These are phyloP conservation scores for Globisporangium echinulatum DNA, from an alignment of 352 stramenopile genomes.

Conservation along the genomic window DNA sequence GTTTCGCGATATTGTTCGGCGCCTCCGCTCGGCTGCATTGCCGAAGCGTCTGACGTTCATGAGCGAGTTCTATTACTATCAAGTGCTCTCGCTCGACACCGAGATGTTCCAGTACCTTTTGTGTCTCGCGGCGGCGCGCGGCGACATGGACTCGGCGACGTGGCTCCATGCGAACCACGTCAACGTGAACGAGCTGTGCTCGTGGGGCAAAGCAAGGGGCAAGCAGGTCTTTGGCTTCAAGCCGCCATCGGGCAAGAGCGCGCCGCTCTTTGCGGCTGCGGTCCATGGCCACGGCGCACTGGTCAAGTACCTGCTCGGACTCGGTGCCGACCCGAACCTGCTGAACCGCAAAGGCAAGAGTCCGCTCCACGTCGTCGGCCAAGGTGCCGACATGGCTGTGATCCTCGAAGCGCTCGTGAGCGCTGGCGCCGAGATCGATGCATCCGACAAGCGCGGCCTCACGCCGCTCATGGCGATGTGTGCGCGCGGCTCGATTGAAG, in stretches of 20 bases:
- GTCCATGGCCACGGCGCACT: conserved; percentile 49
- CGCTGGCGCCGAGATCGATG: conserved; percentile 51
- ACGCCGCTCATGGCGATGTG: conserved; percentile 84
- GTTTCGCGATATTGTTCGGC: conserved; percentile 68
- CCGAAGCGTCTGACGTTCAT: conserved; percentile 82
- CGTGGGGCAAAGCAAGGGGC: conserved; percentile 66
- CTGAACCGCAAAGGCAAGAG: conserved; percentile 51
- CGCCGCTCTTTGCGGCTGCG: conserved; percentile 57
- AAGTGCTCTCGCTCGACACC: conserved; percentile 60
- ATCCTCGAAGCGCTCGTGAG: conserved; percentile 63
- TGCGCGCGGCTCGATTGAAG: conserved; percentile 49
- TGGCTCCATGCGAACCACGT: conserved; percentile 48
- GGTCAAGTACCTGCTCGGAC: conserved; percentile 57
- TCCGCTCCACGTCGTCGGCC: conserved; percentile 60
- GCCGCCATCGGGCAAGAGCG: conserved; percentile 43
- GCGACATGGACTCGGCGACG: conserved; percentile 60
- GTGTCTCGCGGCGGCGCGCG: conserved; percentile 60
- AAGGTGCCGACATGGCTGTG: conserved; percentile 42
- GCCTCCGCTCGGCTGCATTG: conserved; percentile 48
- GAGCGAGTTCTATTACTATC: conserved; percentile 83
- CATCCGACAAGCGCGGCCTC: conserved; percentile 49
- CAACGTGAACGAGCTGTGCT: conserved; percentile 58
- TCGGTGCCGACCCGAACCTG: conserved; percentile 45
- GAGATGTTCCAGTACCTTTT: conserved; percentile 80
- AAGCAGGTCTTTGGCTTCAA: conserved; percentile 68